A percentile compares a stretch with the other conserved stretches of the same genome.
Evolutionary conservation across 176 grass and related monocot species (phyloP).

Genomic region (Oryza meyeriana): DNA sequence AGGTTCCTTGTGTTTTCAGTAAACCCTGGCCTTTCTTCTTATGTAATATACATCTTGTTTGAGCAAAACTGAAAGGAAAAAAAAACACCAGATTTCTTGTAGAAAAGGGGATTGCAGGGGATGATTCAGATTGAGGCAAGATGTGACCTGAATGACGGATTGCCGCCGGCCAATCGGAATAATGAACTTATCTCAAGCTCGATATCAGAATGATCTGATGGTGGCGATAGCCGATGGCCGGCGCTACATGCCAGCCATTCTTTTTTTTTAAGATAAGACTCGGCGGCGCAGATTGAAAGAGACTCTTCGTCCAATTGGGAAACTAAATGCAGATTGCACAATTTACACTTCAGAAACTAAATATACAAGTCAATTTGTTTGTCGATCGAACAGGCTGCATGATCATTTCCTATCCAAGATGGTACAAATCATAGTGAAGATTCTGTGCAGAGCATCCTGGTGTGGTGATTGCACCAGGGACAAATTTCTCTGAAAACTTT

Average conservation of each 20-base stretch:
- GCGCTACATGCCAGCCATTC: constrained; percentile 14
- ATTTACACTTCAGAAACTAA: not conserved
- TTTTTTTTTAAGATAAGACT: constrained; percentile 33
- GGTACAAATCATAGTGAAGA: not conserved
- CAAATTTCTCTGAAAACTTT: constrained; percentile 5
- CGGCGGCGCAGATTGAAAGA: constrained; percentile 3
- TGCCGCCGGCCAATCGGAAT: not conserved
- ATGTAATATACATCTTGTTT: not conserved
- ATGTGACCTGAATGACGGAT: constrained; percentile 17
- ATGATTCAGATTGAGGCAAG: not conserved
- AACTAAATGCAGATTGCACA: not conserved
- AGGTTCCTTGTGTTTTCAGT: not conserved
- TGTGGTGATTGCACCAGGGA: not conserved
- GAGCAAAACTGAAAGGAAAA: not conserved
- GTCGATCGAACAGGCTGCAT: not conserved
- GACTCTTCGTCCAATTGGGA: constrained; percentile 10
- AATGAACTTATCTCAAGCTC: constrained; percentile 17
- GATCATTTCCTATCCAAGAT: not conserved
- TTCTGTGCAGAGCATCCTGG: not conserved
- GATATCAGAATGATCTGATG: constrained; percentile 21
- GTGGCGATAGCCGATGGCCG: not conserved
- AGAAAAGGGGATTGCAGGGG: not conserved
- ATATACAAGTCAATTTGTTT: not conserved
- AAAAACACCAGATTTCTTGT: not conserved
- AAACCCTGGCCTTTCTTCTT: not conserved